Base-by-base conservation (phyloP, 805 yeast genomes). In the Cyberlindnera misumaiensis region DNA sequence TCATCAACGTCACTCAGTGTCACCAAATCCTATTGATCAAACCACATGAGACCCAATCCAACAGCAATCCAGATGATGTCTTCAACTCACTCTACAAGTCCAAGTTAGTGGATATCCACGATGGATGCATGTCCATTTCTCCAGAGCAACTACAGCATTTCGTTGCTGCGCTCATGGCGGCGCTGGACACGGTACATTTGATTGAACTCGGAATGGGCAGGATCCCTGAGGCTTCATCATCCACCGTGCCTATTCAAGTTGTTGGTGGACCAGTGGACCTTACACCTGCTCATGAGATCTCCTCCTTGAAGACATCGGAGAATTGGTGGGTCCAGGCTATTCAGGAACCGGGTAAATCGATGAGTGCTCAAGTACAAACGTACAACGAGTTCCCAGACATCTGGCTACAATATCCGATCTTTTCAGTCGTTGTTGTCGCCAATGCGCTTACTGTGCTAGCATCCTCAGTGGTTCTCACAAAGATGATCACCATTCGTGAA, bases 141-240 rank as follows among this genome's bases (percentile, higher is more conserved):
- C 37, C 46, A 5, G 32, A 42, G 5, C 58, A 62, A 34, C 53
- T 67, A 60, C 42, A 42, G 10, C 62, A 66, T 31, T 49, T 63
- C 34, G 30, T 67, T 5, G 36, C 46, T 6, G 41, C 66, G 4
- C 45, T 67, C 34, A 38, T 37, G 30, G 45, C 66, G 1, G 50
- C 65, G 1, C 43, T 55, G 25, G 63, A 60, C 9, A 47, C 62
- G 11, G 55, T 65, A 6, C 46, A 56, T 11, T 38, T 67, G 16
- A 39, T 71, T 13, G 69, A 67, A 35, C 36, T 70, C 8, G 73
- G 70, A 4, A 55, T 58, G 40, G 72, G 71, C 10, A 52, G 55
- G 7, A 50, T 60, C n/a, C 56, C 55, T 4, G 62, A 56, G 28
- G 45, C 44, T 10, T 13, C 30, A 1, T 30, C 38, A n/a, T 39